Conservation (phyloP, 768 basidiomycete species). For the Leccinum boreale region DNA sequence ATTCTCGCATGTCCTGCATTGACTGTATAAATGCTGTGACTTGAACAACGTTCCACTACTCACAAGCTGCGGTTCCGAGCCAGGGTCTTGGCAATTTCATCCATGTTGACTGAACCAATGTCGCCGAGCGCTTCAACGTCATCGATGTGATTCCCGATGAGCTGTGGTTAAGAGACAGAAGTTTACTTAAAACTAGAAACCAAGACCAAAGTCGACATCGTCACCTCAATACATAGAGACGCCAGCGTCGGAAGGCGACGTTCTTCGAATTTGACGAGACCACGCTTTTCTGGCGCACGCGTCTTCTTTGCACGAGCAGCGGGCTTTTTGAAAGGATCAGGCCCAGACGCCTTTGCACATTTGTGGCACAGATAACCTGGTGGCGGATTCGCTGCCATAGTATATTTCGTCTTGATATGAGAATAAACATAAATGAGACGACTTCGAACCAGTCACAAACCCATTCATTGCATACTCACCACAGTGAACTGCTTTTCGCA, state of each 20-base stretch:
- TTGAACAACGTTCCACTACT: conserved; percentile 29
- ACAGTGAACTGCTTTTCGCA: conserved; percentile 87
- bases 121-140: conserved; percentile 89
- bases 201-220: not conserved
- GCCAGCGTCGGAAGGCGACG: conserved; percentile 68
- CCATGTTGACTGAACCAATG: conserved; percentile 80
- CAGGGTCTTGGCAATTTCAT: conserved; percentile 78
- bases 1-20: conserved; percentile 68
- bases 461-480: conserved; percentile 46
- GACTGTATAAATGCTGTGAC: not conserved
- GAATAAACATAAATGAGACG: not conserved
- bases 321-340: conserved; percentile 85
- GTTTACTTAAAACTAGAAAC: not conserved
- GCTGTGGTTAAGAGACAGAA: conserved; percentile 35
- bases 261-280: conserved; percentile 66
- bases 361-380: conserved; percentile 81
- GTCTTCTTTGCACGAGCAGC: conserved; percentile 59
- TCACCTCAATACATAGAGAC: conserved; percentile 76
- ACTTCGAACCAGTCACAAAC: not conserved
- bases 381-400: conserved; percentile 64
- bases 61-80: conserved; percentile 80
- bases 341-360: conserved; percentile 76
- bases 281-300: conserved; percentile 61
- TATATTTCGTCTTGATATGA: conserved; percentile 73
- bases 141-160: conserved; percentile 82